These are phyloP conservation scores for Acacia pycnantha DNA, from an alignment of 331 rosid genomes.

Conservation along the genomic window DNA sequence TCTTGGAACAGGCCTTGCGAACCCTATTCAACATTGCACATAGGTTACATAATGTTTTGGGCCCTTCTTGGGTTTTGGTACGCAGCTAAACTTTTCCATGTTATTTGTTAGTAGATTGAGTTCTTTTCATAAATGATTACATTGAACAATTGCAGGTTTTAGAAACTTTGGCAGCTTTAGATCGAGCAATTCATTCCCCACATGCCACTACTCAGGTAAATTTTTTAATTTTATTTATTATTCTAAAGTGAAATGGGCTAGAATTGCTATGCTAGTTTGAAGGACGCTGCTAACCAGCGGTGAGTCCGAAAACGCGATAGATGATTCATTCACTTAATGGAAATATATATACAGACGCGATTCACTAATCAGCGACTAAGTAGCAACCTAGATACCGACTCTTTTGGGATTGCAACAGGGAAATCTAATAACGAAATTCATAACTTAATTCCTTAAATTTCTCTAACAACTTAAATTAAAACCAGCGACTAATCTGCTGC, in stretches of 20 bases:
- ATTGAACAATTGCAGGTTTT: conserved; percentile 62
- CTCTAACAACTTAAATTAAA: no score
- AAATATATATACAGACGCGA: no score
- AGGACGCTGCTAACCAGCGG: no score
- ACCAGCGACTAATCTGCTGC: no score
- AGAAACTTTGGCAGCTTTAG: conserved; percentile 96
- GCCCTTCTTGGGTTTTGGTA: conserved; percentile 99
- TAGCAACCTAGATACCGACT: no score
- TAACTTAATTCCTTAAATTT: no score
- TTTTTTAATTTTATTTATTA: neutral
- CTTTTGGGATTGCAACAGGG: no score
- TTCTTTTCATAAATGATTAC: conserved; percentile 20
- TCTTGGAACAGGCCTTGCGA: conserved; percentile 79
- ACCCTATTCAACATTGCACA: conserved; percentile 98
- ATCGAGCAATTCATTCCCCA: conserved; percentile 95
- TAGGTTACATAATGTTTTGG: conserved; percentile 91
- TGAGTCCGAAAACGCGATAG: no score
- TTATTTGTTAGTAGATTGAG: conserved; percentile 11
- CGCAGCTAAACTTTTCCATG: conserved; percentile 30
- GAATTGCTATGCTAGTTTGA: conserved; percentile 1
- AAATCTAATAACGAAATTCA: no score
- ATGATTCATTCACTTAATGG: no score
- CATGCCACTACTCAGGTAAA: conserved; percentile 96
- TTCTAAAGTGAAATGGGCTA: conserved; percentile 13
- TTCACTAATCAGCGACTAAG: no score